Evolutionary conservation across 2,329 filamentous ascomycete species (phyloP).

Genomic region (Neopestalotiopsis rosae): DNA sequence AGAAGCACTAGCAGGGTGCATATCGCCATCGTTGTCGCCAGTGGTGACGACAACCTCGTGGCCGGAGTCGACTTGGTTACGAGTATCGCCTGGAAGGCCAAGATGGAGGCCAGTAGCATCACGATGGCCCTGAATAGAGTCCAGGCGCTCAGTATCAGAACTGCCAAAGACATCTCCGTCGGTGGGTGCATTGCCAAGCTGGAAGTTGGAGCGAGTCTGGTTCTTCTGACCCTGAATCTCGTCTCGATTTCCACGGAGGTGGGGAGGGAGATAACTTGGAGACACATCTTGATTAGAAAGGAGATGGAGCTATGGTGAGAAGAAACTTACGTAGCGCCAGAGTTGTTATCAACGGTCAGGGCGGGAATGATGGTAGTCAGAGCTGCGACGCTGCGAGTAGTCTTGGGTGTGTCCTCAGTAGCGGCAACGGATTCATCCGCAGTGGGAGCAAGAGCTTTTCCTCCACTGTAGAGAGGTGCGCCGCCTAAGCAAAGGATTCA

Average conservation of each 20-base stretch:
- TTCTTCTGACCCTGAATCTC: constrained; percentile 10
- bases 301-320: neutral
- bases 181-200: constrained; percentile 21
- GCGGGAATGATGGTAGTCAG: neutral
- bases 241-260: neutral
- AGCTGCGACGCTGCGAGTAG: neutral
- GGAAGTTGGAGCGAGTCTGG: constrained; percentile 18
- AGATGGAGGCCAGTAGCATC: neutral
- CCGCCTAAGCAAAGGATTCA: neutral
- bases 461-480: neutral
- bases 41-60: neutral
- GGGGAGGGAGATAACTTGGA: constrained; percentile 11
- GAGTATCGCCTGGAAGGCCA: neutral
- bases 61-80: neutral
- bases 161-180: constrained; percentile 27
- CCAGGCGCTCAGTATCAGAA: neutral
- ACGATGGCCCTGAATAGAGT: neutral
- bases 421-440: neutral
- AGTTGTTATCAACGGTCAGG: neutral
- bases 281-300: neutral
- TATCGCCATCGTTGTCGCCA: neutral
- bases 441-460: neutral
- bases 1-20: neutral
- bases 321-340: constrained; percentile 5
- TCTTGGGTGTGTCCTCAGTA: neutral